phyloP scores from a whole-genome alignment of 2,329 filamentous ascomycete species.

The Claviceps sp. region DNA sequence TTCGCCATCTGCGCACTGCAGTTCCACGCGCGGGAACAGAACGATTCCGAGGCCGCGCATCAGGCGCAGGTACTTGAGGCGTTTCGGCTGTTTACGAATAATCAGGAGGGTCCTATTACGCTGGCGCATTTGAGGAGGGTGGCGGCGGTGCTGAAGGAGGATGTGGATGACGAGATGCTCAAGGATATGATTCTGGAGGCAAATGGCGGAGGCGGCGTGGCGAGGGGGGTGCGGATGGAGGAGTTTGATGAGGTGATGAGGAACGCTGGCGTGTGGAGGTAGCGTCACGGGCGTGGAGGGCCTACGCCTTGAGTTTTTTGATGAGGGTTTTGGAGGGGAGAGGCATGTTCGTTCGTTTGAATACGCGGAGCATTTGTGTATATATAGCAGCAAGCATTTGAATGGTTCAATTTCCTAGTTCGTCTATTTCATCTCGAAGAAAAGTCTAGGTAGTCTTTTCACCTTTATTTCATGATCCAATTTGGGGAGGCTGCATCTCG shows the following conservation, averaged over 20 bases:
- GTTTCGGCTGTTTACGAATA: constrained; percentile 63
- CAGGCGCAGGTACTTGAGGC: constrained; percentile 65
- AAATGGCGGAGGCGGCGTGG: constrained; percentile 64
- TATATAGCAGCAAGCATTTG: too few relatives aligned
- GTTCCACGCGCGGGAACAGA: constrained; percentile 47
- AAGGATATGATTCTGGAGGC: constrained; percentile 93
- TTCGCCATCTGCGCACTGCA: constrained; percentile 81
- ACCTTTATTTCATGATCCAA: too few relatives aligned
- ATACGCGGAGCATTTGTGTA: too few relatives aligned
- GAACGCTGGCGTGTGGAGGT: constrained; percentile 69
- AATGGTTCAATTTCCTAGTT: too few relatives aligned
- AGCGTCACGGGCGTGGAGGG: constrained; percentile 8
- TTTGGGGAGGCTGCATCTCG: too few relatives aligned
- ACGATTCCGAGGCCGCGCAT: constrained; percentile 38
- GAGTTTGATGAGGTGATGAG: constrained; percentile 83
- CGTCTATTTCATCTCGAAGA: too few relatives aligned
- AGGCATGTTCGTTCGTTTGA: neutral
- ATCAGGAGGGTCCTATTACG: constrained; percentile 50
- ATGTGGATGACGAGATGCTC: constrained; percentile 68
- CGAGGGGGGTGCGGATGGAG: constrained; percentile 56
- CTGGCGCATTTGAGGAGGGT: constrained; percentile 65
- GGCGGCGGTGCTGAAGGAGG: constrained; percentile 70
- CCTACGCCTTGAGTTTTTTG: neutral
- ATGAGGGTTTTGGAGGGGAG: neutral
- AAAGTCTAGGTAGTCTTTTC: too few relatives aligned